phyloP scores from a whole-genome alignment of 768 basidiomycete genomes.

The Podaxis sp. region DNA sequence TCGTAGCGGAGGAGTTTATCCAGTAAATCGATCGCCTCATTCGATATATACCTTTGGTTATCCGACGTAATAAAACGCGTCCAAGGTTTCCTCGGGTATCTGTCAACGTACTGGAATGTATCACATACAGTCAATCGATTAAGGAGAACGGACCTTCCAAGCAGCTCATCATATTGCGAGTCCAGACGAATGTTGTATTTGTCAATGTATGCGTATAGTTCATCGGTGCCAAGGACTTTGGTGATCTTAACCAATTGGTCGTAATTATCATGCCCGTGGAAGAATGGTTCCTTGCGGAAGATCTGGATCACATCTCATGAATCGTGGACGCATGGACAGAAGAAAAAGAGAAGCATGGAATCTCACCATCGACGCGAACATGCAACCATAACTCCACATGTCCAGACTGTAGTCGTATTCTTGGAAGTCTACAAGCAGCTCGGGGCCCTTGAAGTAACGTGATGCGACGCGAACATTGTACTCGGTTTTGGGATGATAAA shows the following conservation, averaged over 20 bases:
- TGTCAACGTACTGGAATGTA: slow-evolving; percentile 25
- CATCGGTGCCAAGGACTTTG: slow-evolving; percentile 96
- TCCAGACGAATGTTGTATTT: slow-evolving; percentile 96
- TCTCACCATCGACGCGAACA: slow-evolving; percentile 97
- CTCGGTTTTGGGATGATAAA: slow-evolving; percentile 96
- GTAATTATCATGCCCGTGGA: slow-evolving; percentile 99
- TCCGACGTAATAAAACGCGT: slow-evolving; percentile 92
- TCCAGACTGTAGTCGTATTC: slow-evolving; percentile 98
- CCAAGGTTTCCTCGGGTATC: slow-evolving; percentile 95
- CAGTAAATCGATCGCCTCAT: slow-evolving; percentile 94
- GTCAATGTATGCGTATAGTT: slow-evolving; percentile 87
- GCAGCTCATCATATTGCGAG: slow-evolving; percentile 92
- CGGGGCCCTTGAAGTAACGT: slow-evolving; percentile 97
- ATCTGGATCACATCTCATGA: slow-evolving; percentile 52
- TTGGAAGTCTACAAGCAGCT: slow-evolving; percentile 95
- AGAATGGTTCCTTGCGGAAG: slow-evolving; percentile 98
- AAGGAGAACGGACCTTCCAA: slow-evolving; percentile 61
- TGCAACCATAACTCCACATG: slow-evolving; percentile 99
- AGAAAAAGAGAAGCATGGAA: slow-evolving; percentile 5
- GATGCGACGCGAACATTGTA: slow-evolving; percentile 98
- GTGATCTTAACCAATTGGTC: slow-evolving; percentile 98
- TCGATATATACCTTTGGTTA: slow-evolving; percentile 94
- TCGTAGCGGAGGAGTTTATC: slow-evolving; percentile 96
- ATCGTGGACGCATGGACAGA: slow-evolving; percentile 8
- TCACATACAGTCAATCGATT: not conserved